Percentiles rank a stretch among this genome's conserved stretches.
phyloP scores from a whole-genome alignment of 495 filamentous ascomycete species.

The Symbiotaphrina buchneri region DNA sequence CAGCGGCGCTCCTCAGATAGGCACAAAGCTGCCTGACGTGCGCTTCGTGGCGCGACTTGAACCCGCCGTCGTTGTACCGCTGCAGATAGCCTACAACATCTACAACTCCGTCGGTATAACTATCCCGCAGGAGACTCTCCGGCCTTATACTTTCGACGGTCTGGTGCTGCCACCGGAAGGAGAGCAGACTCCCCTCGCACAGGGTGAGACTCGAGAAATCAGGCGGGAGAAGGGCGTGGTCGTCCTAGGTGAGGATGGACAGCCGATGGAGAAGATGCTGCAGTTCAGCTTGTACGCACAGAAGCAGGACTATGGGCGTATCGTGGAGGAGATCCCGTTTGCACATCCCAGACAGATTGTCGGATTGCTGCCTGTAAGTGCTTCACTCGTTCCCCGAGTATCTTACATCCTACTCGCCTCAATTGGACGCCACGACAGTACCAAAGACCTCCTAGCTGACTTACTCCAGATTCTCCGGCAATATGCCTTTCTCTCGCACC shows the following conservation, averaged over 20 bases:
- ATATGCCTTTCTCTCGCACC: constrained; percentile 40
- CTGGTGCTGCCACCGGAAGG: constrained; percentile 18
- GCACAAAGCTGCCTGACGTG: constrained; percentile 40
- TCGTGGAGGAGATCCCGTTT: constrained; percentile 54
- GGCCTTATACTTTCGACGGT: constrained; percentile 38
- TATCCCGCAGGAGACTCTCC: constrained; percentile 25
- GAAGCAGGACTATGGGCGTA: constrained; percentile 43
- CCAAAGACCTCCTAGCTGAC: no score
- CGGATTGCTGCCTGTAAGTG: constrained; percentile 34
- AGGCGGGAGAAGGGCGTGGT: constrained; percentile 10
- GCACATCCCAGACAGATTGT: constrained; percentile 71
- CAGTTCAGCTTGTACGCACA: constrained; percentile 46
- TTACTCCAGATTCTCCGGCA: constrained; percentile 47
- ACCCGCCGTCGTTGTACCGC: constrained; percentile 58
- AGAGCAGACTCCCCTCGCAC: constrained; percentile 10
- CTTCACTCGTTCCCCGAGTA: not conserved
- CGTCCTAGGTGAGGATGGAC: constrained; percentile 15
- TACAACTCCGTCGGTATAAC: constrained; percentile 35
- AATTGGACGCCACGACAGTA: no score
- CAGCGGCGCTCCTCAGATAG: constrained; percentile 19
- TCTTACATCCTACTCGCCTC: no score
- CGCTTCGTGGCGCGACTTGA: constrained; percentile 70
- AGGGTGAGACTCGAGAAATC: constrained; percentile 15
- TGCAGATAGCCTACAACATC: constrained; percentile 40
- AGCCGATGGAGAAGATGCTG: constrained; percentile 26